These are phyloP conservation scores for Dalbergia cultrata DNA, from an alignment of 306 rosid genomes.

Conservation along the genomic window DNA sequence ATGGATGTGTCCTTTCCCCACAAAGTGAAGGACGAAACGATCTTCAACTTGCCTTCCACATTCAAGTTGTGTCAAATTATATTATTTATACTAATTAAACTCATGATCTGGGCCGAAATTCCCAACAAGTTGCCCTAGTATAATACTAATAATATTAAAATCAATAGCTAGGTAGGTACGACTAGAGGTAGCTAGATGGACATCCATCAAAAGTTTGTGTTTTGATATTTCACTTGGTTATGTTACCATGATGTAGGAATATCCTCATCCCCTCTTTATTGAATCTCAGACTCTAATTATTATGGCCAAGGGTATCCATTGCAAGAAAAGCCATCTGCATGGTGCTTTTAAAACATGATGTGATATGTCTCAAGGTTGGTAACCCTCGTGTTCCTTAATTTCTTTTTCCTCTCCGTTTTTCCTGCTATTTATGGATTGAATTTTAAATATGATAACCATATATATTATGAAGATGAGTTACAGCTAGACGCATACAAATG, in stretches of 20 bases:
- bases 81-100: slow-evolving; percentile 24
- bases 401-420: background rate
- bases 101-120: slow-evolving; percentile 34
- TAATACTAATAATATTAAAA: slow-evolving; percentile 17
- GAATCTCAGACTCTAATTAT: slow-evolving; percentile 40
- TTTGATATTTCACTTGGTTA: slow-evolving; percentile 9
- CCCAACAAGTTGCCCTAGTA: slow-evolving; percentile 42
- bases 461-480: background rate
- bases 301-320: slow-evolving; percentile 1
- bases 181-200: slow-evolving; percentile 6
- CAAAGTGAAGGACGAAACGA: slow-evolving; percentile 36
- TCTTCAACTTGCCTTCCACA: slow-evolving; percentile 54
- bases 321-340: background rate
- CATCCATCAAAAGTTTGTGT: background rate
- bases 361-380: slow-evolving; percentile 42
- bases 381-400: background rate
- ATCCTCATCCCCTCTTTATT: slow-evolving; percentile 16
- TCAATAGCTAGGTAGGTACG: slow-evolving; percentile 36
- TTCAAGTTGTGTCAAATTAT: slow-evolving; percentile 23
- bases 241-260: slow-evolving; percentile 33
- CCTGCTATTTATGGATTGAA: background rate
- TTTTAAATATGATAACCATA: background rate
- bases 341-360: slow-evolving; percentile 29
- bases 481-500: background rate
- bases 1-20: slow-evolving; percentile 41